These are phyloP conservation scores for Pseudocercospora fuligena DNA, from an alignment of 2,329 filamentous ascomycete species.

Conservation along the genomic window DNA sequence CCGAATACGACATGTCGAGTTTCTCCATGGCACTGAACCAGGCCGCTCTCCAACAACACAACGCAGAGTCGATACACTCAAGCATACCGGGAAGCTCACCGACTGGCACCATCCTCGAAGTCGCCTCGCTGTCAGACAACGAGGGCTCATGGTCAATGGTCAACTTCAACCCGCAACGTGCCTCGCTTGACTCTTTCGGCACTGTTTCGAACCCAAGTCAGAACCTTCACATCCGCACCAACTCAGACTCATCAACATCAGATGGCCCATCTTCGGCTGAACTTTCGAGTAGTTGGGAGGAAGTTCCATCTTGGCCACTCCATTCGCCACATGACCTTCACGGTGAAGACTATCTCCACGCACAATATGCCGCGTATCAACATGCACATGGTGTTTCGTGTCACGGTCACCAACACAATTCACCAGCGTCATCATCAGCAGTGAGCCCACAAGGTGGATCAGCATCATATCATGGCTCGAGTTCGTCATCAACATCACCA, in stretches of 20 bases:
- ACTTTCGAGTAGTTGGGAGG: conserved; percentile 79
- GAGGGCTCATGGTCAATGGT: conserved; percentile 75
- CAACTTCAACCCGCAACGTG: conserved; percentile 58
- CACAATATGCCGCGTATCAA: conserved; percentile 51
- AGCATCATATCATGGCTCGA: conserved; percentile 35
- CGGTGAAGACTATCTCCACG: conserved; percentile 65
- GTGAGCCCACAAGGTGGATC: conserved; percentile 35
- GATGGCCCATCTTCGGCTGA: conserved; percentile 61
- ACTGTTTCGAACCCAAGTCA: conserved; percentile 92
- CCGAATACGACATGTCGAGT: conserved; percentile 73
- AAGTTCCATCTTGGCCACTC: conserved; percentile 72
- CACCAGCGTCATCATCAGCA: conserved; percentile 35
- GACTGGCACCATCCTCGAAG: conserved; percentile 80
- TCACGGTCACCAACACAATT: conserved; percentile 32
- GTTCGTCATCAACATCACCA: conserved; percentile 41
- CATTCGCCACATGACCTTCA: conserved; percentile 81
- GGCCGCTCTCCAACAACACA: conserved; percentile 46
- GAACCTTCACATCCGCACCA: conserved; percentile 83
- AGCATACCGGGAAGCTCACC: conserved; percentile 66
- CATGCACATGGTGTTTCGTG: conserved; percentile 35
- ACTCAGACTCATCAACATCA: conserved; percentile 83
- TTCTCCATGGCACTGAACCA: conserved; percentile 54
- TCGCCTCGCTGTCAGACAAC: conserved; percentile 86
- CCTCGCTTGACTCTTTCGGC: conserved; percentile 68
- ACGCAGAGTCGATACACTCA: conserved; percentile 38